Evolutionary conservation across 345 rosid genomes (phyloP), one percentile per base, ranked within the genome.

Genomic region (Aquilaria yunnanensis): DNA sequence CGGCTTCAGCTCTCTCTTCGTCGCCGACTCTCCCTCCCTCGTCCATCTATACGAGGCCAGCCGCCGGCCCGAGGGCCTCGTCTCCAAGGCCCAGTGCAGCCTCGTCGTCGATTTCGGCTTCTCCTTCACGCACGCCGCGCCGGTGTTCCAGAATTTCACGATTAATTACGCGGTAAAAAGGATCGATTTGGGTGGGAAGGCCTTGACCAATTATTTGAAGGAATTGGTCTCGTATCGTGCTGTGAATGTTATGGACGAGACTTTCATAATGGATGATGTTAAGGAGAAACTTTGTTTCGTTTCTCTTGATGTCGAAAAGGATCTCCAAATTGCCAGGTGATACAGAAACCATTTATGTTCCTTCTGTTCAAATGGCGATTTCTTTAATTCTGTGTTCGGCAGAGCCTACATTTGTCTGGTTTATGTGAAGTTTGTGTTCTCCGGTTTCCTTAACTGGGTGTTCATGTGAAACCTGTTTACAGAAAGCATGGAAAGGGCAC

Each of bases 281-380:
- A 90, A 93, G 59, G 98, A 93, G 88, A 88, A 83, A 74, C 85
- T 93, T 54, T 93, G 95, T 73, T 90, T 88, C 57, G 98, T 93
- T 55, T 88, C 98, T 6, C 90, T 84, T 45, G 86, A 93, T 51
- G 81, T 88, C 54, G 73, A 69, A 11, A 88, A 87, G 61, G 97
- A 90, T 75, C 77, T 85, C 67, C 71, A 73, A 62, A 62, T 84
- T 57, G 85, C 94, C 33, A 74, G 92, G 92, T 78, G 12, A 5
- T 37, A 46, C 2, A 1, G 5, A 9, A 8, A 29, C 32, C 5
- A 9, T 31, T 0, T 2, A 30, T 10, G 7, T 54, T 23, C 23
- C 23, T 54, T 54, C 32, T 11, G 2, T 31, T 54, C 23, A 29
- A 2, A 51, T 51, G 14, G 54, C 51, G 51, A 48, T 2, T 48